phyloP scores from a whole-genome alignment of 2,329 filamentous ascomycete species.

The Fusarium subtropicale region DNA sequence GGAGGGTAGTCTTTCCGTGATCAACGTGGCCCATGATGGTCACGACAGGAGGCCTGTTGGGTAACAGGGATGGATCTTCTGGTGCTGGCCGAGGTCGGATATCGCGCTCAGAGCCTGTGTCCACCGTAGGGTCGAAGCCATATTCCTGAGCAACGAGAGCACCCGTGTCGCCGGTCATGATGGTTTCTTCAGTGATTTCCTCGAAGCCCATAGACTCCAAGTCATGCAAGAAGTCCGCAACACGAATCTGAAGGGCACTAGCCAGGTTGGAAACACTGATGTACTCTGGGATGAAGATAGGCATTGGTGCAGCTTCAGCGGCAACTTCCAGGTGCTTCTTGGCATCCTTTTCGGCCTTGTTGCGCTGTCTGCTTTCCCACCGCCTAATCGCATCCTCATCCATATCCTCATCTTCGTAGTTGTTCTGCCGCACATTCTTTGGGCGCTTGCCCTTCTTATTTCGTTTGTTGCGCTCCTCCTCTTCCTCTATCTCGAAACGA shows the following conservation, averaged over 20 bases:
- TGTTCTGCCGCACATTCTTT: slow-evolving; percentile 39
- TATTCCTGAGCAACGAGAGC: slow-evolving; percentile 92
- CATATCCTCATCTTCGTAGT: slow-evolving; percentile 52
- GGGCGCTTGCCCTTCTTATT: slow-evolving; percentile 46
- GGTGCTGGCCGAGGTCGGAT: slow-evolving; percentile 75
- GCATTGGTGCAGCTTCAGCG: slow-evolving; percentile 58
- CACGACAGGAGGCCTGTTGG: slow-evolving; percentile 87
- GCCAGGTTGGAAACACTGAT: slow-evolving; percentile 90
- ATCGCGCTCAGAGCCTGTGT: slow-evolving; percentile 74
- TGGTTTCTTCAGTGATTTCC: slow-evolving; percentile 81
- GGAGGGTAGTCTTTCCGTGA: slow-evolving; percentile 95
- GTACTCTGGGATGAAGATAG: slow-evolving; percentile 86
- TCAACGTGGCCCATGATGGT: slow-evolving; percentile 99
- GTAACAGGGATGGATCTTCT: slow-evolving; percentile 75
- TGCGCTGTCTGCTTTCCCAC: slow-evolving; percentile 55
- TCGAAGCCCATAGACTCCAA: slow-evolving; percentile 91
- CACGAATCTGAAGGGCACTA: slow-evolving; percentile 75
- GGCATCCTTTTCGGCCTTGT: slow-evolving; percentile 58
- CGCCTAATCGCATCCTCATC: slow-evolving; percentile 54
- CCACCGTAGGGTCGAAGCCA: slow-evolving; percentile 86
- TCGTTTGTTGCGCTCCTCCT: slow-evolving; percentile 37
- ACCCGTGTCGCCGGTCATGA: slow-evolving; percentile 91
- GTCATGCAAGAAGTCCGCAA: slow-evolving; percentile 77
- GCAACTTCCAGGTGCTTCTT: slow-evolving; percentile 55
- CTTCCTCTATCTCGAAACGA: slow-evolving; percentile 49